These are phyloP conservation scores for Silene uniflora DNA, from an alignment of 148 eudicot species.

Conservation along the genomic window DNA sequence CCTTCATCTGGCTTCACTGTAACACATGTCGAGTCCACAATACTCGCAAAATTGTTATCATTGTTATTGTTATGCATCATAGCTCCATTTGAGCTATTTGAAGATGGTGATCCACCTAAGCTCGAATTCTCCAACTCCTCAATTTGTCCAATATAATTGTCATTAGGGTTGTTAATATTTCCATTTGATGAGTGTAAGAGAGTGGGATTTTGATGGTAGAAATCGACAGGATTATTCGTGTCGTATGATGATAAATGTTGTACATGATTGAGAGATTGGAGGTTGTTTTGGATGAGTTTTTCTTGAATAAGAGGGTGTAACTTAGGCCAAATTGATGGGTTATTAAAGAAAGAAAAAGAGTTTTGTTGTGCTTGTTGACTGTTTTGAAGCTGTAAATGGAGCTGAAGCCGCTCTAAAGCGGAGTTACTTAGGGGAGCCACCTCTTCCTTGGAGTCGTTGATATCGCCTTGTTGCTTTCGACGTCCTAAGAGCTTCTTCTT, in stretches of 20 bases:
- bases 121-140: conserved; percentile 29
- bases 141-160: conserved; percentile 5
- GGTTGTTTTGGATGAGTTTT: conserved; percentile 49
- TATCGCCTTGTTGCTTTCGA: conserved; percentile 35
- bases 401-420: conserved; percentile 91
- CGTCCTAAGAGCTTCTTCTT: conserved; percentile 78
- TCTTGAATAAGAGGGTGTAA: conserved; percentile 63
- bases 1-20: background rate
- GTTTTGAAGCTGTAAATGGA: conserved; percentile 79
- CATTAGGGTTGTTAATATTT: background rate
- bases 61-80: background rate
- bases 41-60: background rate
- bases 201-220: conserved; percentile 12
- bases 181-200: conserved; percentile 6
- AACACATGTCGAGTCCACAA: background rate
- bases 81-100: conserved; percentile 22
- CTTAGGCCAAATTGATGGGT: conserved; percentile 72
- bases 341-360: conserved; percentile 52
- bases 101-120: conserved; percentile 23
- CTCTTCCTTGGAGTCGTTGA: conserved; percentile 28
- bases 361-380: conserved; percentile 33
- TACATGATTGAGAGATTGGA: conserved; percentile 31
- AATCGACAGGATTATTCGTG: background rate
- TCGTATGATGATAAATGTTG: conserved; percentile 16
- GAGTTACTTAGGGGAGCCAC: conserved; percentile 59